Conservation (phyloP, 2,329 filamentous ascomycete species). For the Orbilia quercus region DNA sequence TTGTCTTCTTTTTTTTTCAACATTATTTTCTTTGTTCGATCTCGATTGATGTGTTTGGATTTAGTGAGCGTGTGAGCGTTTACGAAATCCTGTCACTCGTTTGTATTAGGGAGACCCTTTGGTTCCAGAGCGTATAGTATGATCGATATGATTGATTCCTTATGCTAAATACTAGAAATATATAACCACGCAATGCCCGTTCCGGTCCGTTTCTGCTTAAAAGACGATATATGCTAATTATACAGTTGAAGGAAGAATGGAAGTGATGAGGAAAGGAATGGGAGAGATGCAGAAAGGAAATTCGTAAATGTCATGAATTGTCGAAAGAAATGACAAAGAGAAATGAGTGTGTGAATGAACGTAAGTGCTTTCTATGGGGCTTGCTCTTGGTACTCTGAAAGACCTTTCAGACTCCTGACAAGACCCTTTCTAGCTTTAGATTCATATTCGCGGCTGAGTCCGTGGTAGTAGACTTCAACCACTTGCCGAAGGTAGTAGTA, state of each 20-base stretch:
- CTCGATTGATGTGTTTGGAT: background rate
- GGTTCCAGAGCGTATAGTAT: too few relatives aligned
- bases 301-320: constrained; percentile 1
- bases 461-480: constrained; percentile 52
- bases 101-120: too few relatives aligned
- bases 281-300: constrained; percentile 7
- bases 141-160: constrained; percentile 7
- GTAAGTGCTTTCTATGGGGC: too few relatives aligned
- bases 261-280: background rate
- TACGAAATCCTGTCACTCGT: too few relatives aligned
- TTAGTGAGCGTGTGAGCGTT: too few relatives aligned
- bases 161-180: constrained; percentile 2
- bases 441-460: constrained; percentile 40
- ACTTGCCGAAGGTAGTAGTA: constrained; percentile 49
- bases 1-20: background rate
- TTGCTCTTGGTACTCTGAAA: constrained; percentile 44
- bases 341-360: too few relatives aligned
- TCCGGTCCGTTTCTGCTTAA: background rate
- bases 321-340: background rate
- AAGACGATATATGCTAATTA: background rate
- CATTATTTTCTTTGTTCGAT: background rate
- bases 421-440: constrained; percentile 45
- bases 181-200: background rate
- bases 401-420: constrained; percentile 44
- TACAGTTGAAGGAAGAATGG: background rate